Conservation (phyloP, 441 rosid species). For the Breynia disticha region DNA sequence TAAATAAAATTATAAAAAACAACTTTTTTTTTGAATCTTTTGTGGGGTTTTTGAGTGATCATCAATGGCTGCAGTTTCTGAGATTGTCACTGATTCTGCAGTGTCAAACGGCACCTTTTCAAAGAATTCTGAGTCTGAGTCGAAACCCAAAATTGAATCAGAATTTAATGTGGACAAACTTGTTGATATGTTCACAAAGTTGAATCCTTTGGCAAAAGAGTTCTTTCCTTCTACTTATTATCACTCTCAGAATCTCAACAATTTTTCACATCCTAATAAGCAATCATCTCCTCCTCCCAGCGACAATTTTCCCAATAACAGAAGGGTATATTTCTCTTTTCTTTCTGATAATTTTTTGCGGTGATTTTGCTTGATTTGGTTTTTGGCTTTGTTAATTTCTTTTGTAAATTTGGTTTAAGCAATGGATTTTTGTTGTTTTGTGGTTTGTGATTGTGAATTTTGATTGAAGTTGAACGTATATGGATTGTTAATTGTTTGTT, state of each 20-base stretch:
- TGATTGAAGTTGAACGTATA: too few species aligned
- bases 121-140: slow-evolving; percentile 24
- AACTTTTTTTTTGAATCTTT: slow-evolving; percentile 7
- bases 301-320: slow-evolving; percentile 22
- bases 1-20: background rate
- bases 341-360: background rate
- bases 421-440: slow-evolving; percentile 6
- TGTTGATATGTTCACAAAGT: slow-evolving; percentile 70
- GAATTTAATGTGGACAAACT: slow-evolving; percentile 60
- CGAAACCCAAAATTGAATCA: slow-evolving; percentile 32
- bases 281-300: slow-evolving; percentile 9
- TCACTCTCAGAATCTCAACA: slow-evolving; percentile 19
- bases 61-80: slow-evolving; percentile 63
- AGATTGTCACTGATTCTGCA: slow-evolving; percentile 32
- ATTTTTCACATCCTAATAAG: slow-evolving; percentile 20
- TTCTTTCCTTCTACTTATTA: slow-evolving; percentile 60
- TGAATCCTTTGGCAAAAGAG: slow-evolving; percentile 83
- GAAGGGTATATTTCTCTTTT: slow-evolving; percentile 27
- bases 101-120: background rate
- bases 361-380: slow-evolving; percentile 2
- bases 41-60: slow-evolving; percentile 12
- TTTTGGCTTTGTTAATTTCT: slow-evolving; percentile 4
- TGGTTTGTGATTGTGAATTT: too few species aligned
- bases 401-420: too few species aligned
- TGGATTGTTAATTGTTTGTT: too few species aligned